These are phyloP conservation scores for Phytopythium aichiense DNA, from an alignment of 352 stramenopile genomes.

Conservation along the genomic window DNA sequence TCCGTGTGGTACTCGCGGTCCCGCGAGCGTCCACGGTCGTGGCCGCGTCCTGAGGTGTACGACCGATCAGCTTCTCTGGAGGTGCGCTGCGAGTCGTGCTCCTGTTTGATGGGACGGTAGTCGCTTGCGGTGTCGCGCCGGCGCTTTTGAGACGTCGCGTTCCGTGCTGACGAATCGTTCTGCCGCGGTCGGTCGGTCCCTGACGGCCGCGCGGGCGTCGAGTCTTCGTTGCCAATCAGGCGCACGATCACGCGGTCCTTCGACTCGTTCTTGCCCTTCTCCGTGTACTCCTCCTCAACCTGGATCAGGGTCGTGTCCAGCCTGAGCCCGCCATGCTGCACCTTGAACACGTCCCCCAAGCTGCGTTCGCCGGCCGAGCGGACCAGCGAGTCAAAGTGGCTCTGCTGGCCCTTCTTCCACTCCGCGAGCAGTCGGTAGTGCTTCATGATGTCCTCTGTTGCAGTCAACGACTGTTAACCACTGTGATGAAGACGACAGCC, in stretches of 20 bases:
- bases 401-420: slow-evolving; percentile 67
- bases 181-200: slow-evolving; percentile 8
- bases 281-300: slow-evolving; percentile 58
- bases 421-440: slow-evolving; percentile 51
- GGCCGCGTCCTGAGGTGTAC: slow-evolving; percentile 12
- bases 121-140: slow-evolving; percentile 16
- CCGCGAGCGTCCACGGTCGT: slow-evolving; percentile 11
- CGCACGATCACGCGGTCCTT: slow-evolving; percentile 39
- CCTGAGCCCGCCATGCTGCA: slow-evolving; percentile 56
- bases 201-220: slow-evolving; percentile 3
- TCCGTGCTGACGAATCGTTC: slow-evolving; percentile 5
- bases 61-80: slow-evolving; percentile 19
- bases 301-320: slow-evolving; percentile 55
- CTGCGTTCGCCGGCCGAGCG: slow-evolving; percentile 24
- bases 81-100: slow-evolving; percentile 15
- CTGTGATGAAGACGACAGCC: not conserved
- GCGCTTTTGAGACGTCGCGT: slow-evolving; percentile 9
- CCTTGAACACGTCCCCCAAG: slow-evolving; percentile 46
- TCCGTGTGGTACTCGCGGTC: slow-evolving; percentile 8
- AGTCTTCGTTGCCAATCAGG: slow-evolving; percentile 20
- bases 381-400: slow-evolving; percentile 52
- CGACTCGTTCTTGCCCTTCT: slow-evolving; percentile 60
- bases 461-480: not conserved
- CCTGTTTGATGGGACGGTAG: slow-evolving; percentile 30
- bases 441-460: slow-evolving; percentile 53